phyloP scores from a whole-genome alignment of 768 basidiomycete species.

The Rhizopogon sp. region DNA sequence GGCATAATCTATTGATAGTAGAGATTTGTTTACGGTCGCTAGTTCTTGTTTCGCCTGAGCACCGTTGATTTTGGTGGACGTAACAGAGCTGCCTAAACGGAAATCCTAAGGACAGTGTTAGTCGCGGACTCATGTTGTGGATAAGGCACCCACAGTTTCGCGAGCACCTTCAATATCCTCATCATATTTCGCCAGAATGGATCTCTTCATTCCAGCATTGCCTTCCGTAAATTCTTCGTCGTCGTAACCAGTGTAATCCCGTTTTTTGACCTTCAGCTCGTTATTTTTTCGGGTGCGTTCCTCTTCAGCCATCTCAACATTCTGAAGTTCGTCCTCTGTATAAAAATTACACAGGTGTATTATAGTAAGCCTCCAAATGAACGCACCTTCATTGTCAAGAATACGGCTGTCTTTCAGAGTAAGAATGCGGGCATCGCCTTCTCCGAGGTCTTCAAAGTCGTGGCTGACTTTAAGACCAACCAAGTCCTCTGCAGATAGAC shows the following conservation, averaged over 20 bases:
- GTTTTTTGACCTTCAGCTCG: slow-evolving; percentile 83
- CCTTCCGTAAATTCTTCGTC: slow-evolving; percentile 88
- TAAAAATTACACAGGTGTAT: background rate
- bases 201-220: slow-evolving; percentile 71
- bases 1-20: slow-evolving; percentile 83
- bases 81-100: slow-evolving; percentile 66
- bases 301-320: slow-evolving; percentile 89
- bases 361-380: background rate
- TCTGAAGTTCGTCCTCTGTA: slow-evolving; percentile 95
- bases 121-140: background rate
- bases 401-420: slow-evolving; percentile 96
- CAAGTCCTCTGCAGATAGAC: slow-evolving; percentile 62
- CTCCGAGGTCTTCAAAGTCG: slow-evolving; percentile 86
- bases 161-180: slow-evolving; percentile 76
- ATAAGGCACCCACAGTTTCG: slow-evolving; percentile 49
- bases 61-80: slow-evolving; percentile 32
- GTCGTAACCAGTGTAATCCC: slow-evolving; percentile 92
- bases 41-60: slow-evolving; percentile 41
- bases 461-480: slow-evolving; percentile 94
- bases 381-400: slow-evolving; percentile 85
- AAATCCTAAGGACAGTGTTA: slow-evolving; percentile 59
- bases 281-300: slow-evolving; percentile 75
- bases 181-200: slow-evolving; percentile 90
- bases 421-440: slow-evolving; percentile 92
- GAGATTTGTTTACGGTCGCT: slow-evolving; percentile 69